phyloP scores from a whole-genome alignment of 805 yeast species.

The Yarrowia hollandica region DNA sequence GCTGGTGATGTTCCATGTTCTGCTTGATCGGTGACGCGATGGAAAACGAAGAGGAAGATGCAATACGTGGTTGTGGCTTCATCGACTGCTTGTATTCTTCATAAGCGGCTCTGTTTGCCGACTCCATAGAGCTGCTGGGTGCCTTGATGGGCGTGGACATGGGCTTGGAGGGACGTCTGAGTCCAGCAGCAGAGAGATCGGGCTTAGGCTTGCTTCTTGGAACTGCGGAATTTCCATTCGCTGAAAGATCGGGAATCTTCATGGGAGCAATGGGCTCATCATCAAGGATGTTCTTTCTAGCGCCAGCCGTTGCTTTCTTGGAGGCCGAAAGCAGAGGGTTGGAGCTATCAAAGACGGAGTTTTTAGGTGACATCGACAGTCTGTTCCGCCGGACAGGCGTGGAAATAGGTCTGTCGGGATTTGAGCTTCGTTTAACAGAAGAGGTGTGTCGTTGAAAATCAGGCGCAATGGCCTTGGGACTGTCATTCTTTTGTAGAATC shows the following conservation, averaged over 20 bases:
- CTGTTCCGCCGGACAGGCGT: slow-evolving; percentile 16
- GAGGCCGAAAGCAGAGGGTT: background rate
- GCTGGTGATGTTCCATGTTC: slow-evolving; percentile 12
- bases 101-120: slow-evolving; percentile 24
- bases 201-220: background rate
- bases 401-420: background rate
- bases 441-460: slow-evolving; percentile 11
- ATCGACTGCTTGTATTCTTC: slow-evolving; percentile 25
- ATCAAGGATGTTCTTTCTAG: background rate
- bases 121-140: slow-evolving; percentile 4
- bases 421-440: background rate
- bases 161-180: background rate
- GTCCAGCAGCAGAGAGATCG: slow-evolving; percentile 7
- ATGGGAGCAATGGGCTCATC: background rate
- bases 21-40: slow-evolving; percentile 8
- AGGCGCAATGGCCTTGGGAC: slow-evolving; percentile 12
- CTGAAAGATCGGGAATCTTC: background rate
- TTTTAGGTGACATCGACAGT: slow-evolving; percentile 19
- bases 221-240: too few relatives aligned
- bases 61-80: background rate
- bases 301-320: background rate
- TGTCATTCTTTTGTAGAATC: background rate
- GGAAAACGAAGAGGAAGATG: background rate
- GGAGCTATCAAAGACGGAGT: background rate
- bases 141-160: background rate